Conservation (phyloP, 257 asterid genomes). For the Solanum raphanifolium region DNA sequence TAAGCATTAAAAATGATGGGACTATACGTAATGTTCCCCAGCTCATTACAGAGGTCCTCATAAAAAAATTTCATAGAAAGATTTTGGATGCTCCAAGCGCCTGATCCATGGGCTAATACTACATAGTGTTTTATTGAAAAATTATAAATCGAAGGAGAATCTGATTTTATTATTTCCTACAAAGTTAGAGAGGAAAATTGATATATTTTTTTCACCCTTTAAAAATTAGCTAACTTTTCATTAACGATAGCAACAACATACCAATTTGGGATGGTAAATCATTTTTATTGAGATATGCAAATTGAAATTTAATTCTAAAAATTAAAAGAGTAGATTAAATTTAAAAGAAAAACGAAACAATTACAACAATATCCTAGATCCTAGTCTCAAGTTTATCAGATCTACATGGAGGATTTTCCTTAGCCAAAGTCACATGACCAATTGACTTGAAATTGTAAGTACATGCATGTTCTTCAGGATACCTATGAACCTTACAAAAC, state of each 20-base stretch:
- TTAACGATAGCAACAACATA: neutral
- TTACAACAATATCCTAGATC: neutral
- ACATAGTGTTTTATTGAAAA: neutral
- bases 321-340: neutral
- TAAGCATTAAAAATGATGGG: no score
- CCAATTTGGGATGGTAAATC: neutral
- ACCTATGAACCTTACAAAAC: slow-evolving; percentile 26
- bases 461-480: slow-evolving; percentile 30
- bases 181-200: neutral
- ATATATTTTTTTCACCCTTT: no score
- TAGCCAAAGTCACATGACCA: neutral
- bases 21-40: no score
- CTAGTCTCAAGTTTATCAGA: neutral
- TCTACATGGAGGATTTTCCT: neutral
- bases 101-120: neutral
- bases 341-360: neutral
- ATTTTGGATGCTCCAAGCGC: no score
- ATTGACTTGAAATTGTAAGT: slow-evolving; percentile 12
- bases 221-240: neutral
- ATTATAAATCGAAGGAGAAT: neutral
- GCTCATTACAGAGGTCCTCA: no score
- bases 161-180: no score
- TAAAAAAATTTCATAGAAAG: no score
- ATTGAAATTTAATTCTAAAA: neutral
- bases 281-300: neutral